phyloP scores from a whole-genome alignment of 768 basidiomycete species.

The Rhizopogon roseolus region DNA sequence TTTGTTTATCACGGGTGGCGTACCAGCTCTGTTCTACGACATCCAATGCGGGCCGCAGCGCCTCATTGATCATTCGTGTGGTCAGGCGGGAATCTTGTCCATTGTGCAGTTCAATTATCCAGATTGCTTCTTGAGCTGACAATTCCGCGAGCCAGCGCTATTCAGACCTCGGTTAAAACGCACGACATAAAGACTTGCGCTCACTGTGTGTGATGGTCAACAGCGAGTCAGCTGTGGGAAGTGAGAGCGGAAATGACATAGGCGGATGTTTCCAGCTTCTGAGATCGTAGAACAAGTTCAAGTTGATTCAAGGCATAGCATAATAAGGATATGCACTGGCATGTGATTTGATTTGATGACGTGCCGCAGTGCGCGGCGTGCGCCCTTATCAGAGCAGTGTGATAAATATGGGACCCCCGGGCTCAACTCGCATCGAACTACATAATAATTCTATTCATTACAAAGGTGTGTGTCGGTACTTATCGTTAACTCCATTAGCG shows the following conservation, averaged over 20 bases:
- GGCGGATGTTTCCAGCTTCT: no score
- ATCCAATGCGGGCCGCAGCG: slow-evolving; percentile 66
- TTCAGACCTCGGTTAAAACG: neutral
- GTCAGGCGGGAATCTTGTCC: slow-evolving; percentile 72
- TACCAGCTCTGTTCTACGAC: slow-evolving; percentile 72
- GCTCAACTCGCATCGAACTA: no score
- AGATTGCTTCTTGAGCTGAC: slow-evolving; percentile 54
- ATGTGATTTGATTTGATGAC: no score
- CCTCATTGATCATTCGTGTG: slow-evolving; percentile 48
- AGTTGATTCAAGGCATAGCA: no score
- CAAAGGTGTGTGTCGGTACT: no score
- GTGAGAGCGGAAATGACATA: slow-evolving; percentile 35
- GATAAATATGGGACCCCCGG: no score
- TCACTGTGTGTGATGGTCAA: slow-evolving; percentile 68
- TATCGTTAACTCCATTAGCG: no score
- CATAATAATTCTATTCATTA: no score
- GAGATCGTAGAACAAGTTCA: no score
- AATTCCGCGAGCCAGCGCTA: neutral
- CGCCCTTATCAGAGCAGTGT: no score
- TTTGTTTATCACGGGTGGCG: slow-evolving; percentile 31
- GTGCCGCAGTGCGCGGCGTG: no score
- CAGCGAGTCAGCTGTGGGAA: slow-evolving; percentile 48
- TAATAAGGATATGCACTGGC: no score
- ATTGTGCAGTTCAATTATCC: slow-evolving; percentile 81
- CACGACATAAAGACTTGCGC: slow-evolving; percentile 13